Conservation (phyloP, 495 filamentous ascomycete species). For the Trichocladium uniseriatum region DNA sequence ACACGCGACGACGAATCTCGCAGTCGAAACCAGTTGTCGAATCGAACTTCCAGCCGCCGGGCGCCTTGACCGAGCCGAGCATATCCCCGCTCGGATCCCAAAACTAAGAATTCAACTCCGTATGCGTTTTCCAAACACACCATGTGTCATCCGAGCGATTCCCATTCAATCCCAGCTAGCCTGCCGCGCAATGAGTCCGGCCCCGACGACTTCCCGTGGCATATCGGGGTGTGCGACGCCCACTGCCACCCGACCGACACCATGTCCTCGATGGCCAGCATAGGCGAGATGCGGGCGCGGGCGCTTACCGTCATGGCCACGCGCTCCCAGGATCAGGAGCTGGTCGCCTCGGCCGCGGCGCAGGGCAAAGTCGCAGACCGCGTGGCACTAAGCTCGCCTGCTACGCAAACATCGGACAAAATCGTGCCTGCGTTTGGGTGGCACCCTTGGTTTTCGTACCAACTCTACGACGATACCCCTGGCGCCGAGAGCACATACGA, state of each 20-base stretch:
- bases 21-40: not conserved
- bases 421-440: slow-evolving; percentile 88
- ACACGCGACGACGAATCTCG: not conserved
- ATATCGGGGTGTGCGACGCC: slow-evolving; percentile 76
- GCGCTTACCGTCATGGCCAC: slow-evolving; percentile 85
- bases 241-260: slow-evolving; percentile 99
- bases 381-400: slow-evolving; percentile 4
- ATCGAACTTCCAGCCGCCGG: not conserved
- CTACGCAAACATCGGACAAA: slow-evolving; percentile 12
- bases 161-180: not conserved
- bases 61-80: not conserved
- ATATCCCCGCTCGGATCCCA: too few species aligned
- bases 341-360: slow-evolving; percentile 62
- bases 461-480: slow-evolving; percentile 57
- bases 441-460: slow-evolving; percentile 98
- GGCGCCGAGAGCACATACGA: slow-evolving; percentile 32
- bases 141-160: slow-evolving; percentile 14
- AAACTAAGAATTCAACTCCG: too few species aligned
- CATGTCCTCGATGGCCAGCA: slow-evolving; percentile 58
- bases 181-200: not conserved
- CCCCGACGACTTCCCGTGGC: slow-evolving; percentile 60
- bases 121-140: not conserved
- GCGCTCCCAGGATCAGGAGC: slow-evolving; percentile 72
- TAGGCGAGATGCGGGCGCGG: slow-evolving; percentile 67
- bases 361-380: slow-evolving; percentile 27